Conservation (phyloP, 495 filamentous ascomycete genomes). For the Aspergillus campestris region DNA sequence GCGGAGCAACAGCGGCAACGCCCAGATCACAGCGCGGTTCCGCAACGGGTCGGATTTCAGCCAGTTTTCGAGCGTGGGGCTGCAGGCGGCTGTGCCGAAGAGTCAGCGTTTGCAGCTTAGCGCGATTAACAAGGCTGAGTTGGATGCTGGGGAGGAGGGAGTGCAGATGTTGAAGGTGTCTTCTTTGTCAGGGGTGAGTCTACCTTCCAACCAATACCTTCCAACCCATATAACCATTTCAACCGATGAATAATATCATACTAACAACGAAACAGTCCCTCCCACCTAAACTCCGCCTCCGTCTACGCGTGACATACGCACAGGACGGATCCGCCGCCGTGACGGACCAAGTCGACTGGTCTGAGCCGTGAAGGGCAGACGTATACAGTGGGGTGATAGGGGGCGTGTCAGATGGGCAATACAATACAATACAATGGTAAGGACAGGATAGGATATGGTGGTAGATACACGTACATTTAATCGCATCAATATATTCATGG, state of each 20-base stretch:
- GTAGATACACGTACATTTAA: too few species aligned
- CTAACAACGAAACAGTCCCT: slow-evolving; percentile 41
- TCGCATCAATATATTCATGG: too few species aligned
- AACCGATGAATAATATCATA: slow-evolving; percentile 8
- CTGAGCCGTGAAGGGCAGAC: slow-evolving; percentile 52
- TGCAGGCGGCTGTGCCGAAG: slow-evolving; percentile 95
- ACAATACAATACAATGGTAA: too few species aligned
- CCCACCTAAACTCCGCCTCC: slow-evolving; percentile 65
- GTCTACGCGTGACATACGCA: slow-evolving; percentile 75
- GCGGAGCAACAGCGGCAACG: slow-evolving; percentile 58
- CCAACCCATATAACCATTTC: too few species aligned
- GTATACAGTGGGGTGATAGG: too few species aligned
- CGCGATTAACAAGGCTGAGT: slow-evolving; percentile 69
- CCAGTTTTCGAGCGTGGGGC: slow-evolving; percentile 57
- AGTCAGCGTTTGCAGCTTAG: slow-evolving; percentile 85
- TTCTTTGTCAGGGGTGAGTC: slow-evolving; percentile 80
- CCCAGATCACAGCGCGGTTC: slow-evolving; percentile 76
- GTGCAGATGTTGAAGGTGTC: slow-evolving; percentile 80
- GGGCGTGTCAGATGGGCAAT: too few species aligned
- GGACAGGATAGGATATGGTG: too few species aligned
- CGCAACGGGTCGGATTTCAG: slow-evolving; percentile 60
- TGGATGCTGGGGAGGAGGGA: slow-evolving; percentile 71
- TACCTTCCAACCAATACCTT: too few species aligned
- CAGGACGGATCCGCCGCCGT: slow-evolving; percentile 60
- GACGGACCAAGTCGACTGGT: slow-evolving; percentile 94